Evolutionary conservation across 208 protist genomes (phyloP), one percentile per base, ranked within the genome.

Genomic region (Plasmodiophora brassicae): DNA sequence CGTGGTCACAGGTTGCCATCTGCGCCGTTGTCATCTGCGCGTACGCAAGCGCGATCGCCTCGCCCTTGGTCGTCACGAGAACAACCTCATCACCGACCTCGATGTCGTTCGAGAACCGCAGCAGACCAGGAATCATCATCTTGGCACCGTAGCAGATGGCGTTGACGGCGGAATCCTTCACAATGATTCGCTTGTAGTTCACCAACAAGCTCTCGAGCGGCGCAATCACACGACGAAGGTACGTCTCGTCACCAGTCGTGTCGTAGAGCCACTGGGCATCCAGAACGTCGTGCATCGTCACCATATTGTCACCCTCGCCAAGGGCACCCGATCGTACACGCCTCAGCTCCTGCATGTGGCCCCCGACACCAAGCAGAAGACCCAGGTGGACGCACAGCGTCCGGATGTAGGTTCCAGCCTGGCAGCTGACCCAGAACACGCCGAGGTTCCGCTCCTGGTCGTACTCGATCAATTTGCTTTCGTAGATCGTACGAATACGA

Each of bases 341-440:
- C 50, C 98, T 94, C 78, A 99, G 96, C 94, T 99, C 98, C 92
- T 99, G 95, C 86, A 89, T 99, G 91, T 99, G 97, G 87, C 96
- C 98, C 87, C 98, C 98, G 53, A 96, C 95, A 71, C 98, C 98
- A 36, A 99, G 94, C 41, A 99, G 93, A 0, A 99, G 93, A 88
- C 99, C 99, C 20, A 99, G 91, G 93, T 99, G 99, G 1, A 99
- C 97, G 91, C 98, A 99, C 36, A 99, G 96, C 1, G 98, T 99
- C 92, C 99, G 95, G 89, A 99, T 99, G 92, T 99, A 99, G 1
- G 99, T 99, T 89, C 99, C 99, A 14, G 98, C 98, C 93, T 99
- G 96, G 92, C 99, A 99, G 86, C 94, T 93, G 44, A 99, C 98
- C 93, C 97, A 97, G 92, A 99, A 98, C 10, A 99, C 94, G 44